phyloP scores from a whole-genome alignment of 208 protist genomes.

The Trichomonas gallinae region DNA sequence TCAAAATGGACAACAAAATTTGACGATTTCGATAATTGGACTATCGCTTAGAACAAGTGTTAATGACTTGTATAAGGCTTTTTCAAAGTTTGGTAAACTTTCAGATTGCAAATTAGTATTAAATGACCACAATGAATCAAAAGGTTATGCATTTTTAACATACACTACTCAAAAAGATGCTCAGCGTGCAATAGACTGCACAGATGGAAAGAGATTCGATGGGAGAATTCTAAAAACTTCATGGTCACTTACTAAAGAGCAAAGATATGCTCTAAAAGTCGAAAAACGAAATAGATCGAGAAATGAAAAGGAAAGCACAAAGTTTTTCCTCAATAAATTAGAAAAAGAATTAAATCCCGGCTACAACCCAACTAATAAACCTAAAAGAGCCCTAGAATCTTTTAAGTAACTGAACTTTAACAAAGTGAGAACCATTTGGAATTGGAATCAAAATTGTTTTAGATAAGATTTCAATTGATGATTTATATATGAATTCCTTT shows the following conservation, averaged over 20 bases:
- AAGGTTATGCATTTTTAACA: not conserved
- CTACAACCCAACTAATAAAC: too few relatives aligned
- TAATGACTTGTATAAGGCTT: not conserved
- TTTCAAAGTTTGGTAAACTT: not conserved
- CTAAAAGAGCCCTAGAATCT: too few relatives aligned
- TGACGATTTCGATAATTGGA: not conserved
- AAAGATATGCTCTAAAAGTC: not conserved
- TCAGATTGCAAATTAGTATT: not conserved
- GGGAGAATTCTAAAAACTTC: not conserved
- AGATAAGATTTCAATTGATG: too few relatives aligned
- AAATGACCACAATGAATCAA: not conserved
- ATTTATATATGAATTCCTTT: too few relatives aligned
- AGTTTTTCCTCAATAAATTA: too few relatives aligned
- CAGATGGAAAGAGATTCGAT: not conserved
- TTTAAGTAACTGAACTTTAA: too few relatives aligned
- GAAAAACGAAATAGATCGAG: too few relatives aligned
- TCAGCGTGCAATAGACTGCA: not conserved
- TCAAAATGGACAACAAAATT: not conserved
- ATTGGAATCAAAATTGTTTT: too few relatives aligned
- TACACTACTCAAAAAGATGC: not conserved
- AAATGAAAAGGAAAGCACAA: too few relatives aligned
- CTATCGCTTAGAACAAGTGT: not conserved
- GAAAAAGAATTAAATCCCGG: too few relatives aligned
- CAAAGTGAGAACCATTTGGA: too few relatives aligned
- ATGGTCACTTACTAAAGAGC: not conserved